Conservation (phyloP, 208 protist species). For the Porcisia deanei region DNA sequence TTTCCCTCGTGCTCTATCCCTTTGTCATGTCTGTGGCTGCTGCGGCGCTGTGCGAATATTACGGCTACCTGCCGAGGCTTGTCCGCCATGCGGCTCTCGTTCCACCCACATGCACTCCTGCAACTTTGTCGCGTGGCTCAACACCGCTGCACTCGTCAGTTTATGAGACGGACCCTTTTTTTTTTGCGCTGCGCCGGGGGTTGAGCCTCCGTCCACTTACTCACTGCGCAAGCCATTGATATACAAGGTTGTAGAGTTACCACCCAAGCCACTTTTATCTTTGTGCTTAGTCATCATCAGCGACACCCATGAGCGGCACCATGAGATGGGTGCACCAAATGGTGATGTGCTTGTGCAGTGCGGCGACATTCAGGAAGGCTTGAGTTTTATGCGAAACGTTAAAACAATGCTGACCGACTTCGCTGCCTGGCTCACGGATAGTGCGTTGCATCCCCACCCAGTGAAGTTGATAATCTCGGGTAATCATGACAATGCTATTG, state of each 20-base stretch:
- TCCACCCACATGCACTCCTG: slow-evolving; percentile 5
- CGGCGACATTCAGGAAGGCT: slow-evolving; percentile 61
- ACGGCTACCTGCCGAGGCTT: slow-evolving; percentile 38
- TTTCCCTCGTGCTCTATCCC: background rate
- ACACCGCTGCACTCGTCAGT: background rate
- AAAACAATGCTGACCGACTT: slow-evolving; percentile 49
- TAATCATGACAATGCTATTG: slow-evolving; percentile 75
- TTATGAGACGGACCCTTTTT: background rate
- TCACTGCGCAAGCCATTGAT: slow-evolving; percentile 23
- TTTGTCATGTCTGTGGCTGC: background rate
- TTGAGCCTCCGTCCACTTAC: slow-evolving; percentile 13
- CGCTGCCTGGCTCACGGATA: slow-evolving; percentile 53
- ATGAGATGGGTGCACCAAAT: slow-evolving; percentile 42
- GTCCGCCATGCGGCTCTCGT: slow-evolving; percentile 14
- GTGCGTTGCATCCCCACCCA: slow-evolving; percentile 55
- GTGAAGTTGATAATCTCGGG: slow-evolving; percentile 88
- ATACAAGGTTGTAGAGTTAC: slow-evolving; percentile 18
- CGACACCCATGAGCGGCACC: slow-evolving; percentile 72
- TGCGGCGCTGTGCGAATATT: slow-evolving; percentile 41
- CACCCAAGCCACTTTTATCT: slow-evolving; percentile 28
- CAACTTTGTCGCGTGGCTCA: background rate
- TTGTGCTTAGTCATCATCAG: slow-evolving; percentile 70
- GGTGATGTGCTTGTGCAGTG: slow-evolving; percentile 75
- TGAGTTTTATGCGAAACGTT: slow-evolving; percentile 26
- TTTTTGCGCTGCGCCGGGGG: background rate